A percentile compares a stretch with the other conserved stretches of the same genome.
Evolutionary conservation across 2,329 filamentous ascomycete genomes (phyloP).

Genomic region (Ilyonectria mors-panacis): DNA sequence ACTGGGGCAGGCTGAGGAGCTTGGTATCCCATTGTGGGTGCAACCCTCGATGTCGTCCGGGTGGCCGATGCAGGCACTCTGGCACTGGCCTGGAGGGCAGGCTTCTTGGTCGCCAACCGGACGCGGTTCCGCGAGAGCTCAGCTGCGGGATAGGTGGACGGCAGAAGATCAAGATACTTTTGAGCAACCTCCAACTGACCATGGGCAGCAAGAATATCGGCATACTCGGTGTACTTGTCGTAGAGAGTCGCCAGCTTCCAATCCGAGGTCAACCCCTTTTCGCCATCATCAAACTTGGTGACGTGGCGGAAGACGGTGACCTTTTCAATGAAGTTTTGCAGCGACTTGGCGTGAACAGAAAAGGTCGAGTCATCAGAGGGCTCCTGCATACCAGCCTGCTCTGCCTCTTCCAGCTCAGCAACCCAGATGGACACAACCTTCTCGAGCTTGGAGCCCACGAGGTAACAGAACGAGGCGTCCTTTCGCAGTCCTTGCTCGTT

Average conservation of each 20-base stretch:
- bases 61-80: conserved; percentile 47
- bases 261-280: conserved; percentile 78
- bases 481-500: conserved; percentile 84
- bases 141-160: conserved; percentile 85
- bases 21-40: conserved; percentile 63
- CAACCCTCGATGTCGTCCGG: conserved; percentile 59
- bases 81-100: conserved; percentile 46
- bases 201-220: conserved; percentile 92
- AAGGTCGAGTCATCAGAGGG: conserved; percentile 84
- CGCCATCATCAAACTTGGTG: conserved; percentile 88
- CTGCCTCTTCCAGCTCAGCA: conserved; percentile 86
- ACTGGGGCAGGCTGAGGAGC: conserved; percentile 56
- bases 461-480: conserved; percentile 96
- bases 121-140: conserved; percentile 90
- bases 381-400: conserved; percentile 80
- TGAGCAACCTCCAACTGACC: conserved; percentile 90
- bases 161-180: conserved; percentile 91
- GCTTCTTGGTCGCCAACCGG: conserved; percentile 80
- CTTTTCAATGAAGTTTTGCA: conserved; percentile 98
- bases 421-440: conserved; percentile 98
- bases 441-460: conserved; percentile 95
- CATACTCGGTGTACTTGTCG: conserved; percentile 96
- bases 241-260: conserved; percentile 94
- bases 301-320: conserved; percentile 97
- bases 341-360: conserved; percentile 88